Conservation (phyloP, 73 alveolate genomes). For the Paramecium tetraurelia region DNA sequence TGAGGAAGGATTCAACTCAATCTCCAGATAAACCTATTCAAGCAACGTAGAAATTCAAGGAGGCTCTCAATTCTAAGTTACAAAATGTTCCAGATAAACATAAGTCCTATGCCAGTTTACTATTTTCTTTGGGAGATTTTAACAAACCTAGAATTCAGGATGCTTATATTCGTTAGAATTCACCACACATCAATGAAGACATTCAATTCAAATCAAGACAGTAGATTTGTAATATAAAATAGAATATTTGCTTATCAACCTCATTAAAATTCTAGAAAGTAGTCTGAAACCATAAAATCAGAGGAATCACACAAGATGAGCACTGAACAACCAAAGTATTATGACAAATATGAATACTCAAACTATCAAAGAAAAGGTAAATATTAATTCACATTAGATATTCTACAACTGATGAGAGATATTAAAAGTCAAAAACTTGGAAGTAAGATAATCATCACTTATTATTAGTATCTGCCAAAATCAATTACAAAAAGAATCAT, state of each 20-base stretch:
- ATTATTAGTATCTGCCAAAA: not conserved
- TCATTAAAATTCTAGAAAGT: not conserved
- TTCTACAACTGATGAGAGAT: slow-evolving; percentile 33
- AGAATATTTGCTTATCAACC: slow-evolving; percentile 6
- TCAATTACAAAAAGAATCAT: not conserved
- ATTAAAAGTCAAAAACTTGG: slow-evolving; percentile 29
- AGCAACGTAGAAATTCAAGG: slow-evolving; percentile 26
- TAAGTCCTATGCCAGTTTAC: slow-evolving; percentile 26
- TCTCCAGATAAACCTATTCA: slow-evolving; percentile 34
- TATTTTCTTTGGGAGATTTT: slow-evolving; percentile 41
- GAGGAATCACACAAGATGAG: slow-evolving; percentile 49
- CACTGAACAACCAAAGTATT: not conserved
- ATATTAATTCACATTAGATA: slow-evolving; percentile 35
- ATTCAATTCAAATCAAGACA: not conserved
- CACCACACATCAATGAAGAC: not conserved
- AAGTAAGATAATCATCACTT: not conserved
- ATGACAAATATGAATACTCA: not conserved
- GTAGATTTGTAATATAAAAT: not conserved
- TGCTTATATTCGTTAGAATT: not conserved
- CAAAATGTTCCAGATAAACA: slow-evolving; percentile 30
- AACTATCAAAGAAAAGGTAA: slow-evolving; percentile 29
- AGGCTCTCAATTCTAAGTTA: not conserved
- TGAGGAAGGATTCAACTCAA: slow-evolving; percentile 47
- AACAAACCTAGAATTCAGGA: not conserved
- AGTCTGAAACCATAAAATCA: slow-evolving; percentile 43